Percentiles rank a stretch among this genome's conserved stretches.
Conservation (phyloP, 2,329 filamentous ascomycete genomes). For the Pseudocercospora eumusae region DNA sequence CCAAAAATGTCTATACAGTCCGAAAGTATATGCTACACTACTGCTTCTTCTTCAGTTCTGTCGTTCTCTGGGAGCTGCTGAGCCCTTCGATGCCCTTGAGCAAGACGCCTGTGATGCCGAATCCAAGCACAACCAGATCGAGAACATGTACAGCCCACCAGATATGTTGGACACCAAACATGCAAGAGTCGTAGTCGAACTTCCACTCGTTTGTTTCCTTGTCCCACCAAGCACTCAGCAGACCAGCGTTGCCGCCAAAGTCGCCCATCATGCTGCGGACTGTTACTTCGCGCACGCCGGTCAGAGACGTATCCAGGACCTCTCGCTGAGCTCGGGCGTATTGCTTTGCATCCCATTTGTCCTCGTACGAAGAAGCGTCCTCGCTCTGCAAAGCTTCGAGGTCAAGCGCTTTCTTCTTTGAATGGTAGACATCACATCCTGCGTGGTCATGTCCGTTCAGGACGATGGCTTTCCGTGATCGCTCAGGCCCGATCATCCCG, state of each 20-base stretch:
- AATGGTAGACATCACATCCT: slow-evolving; percentile 84
- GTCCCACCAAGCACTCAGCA: slow-evolving; percentile 91
- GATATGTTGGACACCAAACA: slow-evolving; percentile 80
- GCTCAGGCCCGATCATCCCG: slow-evolving; percentile 77
- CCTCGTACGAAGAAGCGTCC: slow-evolving; percentile 7
- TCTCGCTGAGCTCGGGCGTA: slow-evolving; percentile 21
- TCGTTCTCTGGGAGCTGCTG: slow-evolving; percentile 6
- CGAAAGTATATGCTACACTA: not conserved
- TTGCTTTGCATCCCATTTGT: slow-evolving; percentile 29
- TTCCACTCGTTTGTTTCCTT: slow-evolving; percentile 70
- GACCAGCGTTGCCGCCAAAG: slow-evolving; percentile 85
- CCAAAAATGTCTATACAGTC: not conserved
- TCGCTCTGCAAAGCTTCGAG: slow-evolving; percentile 1
- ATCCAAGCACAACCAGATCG: slow-evolving; percentile 55
- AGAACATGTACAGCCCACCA: slow-evolving; percentile 91
- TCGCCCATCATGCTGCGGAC: slow-evolving; percentile 98
- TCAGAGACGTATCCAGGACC: slow-evolving; percentile 33
- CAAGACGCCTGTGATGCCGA: slow-evolving; percentile 28
- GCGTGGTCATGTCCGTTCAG: slow-evolving; percentile 94
- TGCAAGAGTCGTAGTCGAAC: slow-evolving; percentile 77
- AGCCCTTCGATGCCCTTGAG: slow-evolving; percentile 13
- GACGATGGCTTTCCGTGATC: slow-evolving; percentile 72
- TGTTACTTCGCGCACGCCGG: slow-evolving; percentile 82
- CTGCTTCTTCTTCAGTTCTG: slow-evolving; percentile 18
- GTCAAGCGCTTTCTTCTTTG: slow-evolving; percentile 26